These are phyloP conservation scores for Solanum clarkiae DNA, from an alignment of 257 asterid genomes.

Conservation along the genomic window DNA sequence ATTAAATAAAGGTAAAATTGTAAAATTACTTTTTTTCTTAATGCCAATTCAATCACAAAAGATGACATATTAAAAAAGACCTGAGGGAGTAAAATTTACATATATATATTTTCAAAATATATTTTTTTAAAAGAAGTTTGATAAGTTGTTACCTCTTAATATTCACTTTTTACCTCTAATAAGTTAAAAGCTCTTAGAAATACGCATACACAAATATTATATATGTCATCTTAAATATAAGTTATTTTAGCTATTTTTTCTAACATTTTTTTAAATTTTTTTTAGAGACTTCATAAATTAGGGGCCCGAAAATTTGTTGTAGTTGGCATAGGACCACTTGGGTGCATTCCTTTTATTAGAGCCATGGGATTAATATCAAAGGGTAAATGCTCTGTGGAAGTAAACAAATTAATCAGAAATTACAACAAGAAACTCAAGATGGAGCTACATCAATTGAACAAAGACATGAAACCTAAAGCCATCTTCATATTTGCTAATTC, in stretches of 20 bases:
- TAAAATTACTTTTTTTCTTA: too few relatives aligned
- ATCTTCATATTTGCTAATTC: constrained; percentile 33
- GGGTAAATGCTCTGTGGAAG: constrained; percentile 22
- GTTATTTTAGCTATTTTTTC: not conserved
- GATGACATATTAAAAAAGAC: too few relatives aligned
- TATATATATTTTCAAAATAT: too few relatives aligned
- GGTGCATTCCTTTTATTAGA: constrained; percentile 43
- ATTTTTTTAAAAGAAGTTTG: not conserved
- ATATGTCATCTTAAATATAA: not conserved
- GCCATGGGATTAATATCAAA: constrained; percentile 21
- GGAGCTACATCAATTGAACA: constrained; percentile 16
- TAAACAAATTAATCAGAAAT: constrained; percentile 18
- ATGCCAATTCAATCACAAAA: too few relatives aligned
- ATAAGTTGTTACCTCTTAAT: not conserved
- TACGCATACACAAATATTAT: not conserved
- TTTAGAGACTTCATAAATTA: constrained; percentile 20
- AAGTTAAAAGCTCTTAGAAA: not conserved
- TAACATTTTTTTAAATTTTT: not conserved
- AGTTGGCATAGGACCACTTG: constrained; percentile 41
- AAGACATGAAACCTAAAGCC: constrained; percentile 10
- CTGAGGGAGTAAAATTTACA: not conserved
- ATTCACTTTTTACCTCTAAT: not conserved
- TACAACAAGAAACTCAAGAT: constrained; percentile 27
- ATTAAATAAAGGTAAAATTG: too few relatives aligned
- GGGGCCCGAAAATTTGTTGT: constrained; percentile 45